Evolutionary conservation across 2,329 filamentous ascomycete genomes (phyloP).

Genomic region (Ophiostoma sp.): DNA sequence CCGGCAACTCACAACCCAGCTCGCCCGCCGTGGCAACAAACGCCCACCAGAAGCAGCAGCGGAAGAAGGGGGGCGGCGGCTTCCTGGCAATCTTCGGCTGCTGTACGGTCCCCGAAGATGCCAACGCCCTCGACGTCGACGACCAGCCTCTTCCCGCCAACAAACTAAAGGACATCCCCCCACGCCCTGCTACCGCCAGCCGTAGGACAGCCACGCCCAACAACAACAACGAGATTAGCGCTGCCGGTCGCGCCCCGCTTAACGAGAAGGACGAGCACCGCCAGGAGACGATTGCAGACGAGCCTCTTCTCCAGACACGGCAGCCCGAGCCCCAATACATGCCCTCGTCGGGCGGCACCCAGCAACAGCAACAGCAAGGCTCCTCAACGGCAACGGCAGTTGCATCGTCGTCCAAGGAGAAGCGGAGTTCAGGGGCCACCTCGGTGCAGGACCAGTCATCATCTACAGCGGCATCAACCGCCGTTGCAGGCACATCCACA

Average conservation of each 20-base stretch:
- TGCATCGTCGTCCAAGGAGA: constrained; percentile 43
- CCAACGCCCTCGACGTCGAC: constrained; percentile 53
- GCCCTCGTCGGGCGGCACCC: neutral
- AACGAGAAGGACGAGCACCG: constrained; percentile 53
- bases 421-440: constrained; percentile 49
- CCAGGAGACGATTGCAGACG: constrained; percentile 17
- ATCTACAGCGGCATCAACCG: constrained; percentile 26
- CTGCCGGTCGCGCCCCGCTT: constrained; percentile 43
- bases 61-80: constrained; percentile 53
- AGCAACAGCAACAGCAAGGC: neutral
- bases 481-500: constrained; percentile 31
- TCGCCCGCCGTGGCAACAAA: constrained; percentile 49
- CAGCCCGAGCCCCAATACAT: constrained; percentile 31
- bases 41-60: constrained; percentile 44
- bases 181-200: constrained; percentile 55
- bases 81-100: constrained; percentile 64
- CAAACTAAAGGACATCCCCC: constrained; percentile 59
- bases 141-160: constrained; percentile 55
- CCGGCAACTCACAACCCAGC: constrained; percentile 52
- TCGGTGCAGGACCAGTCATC: constrained; percentile 47
- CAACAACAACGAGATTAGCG: constrained; percentile 52
- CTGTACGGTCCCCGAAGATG: constrained; percentile 64
- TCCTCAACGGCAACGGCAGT: constrained; percentile 29
- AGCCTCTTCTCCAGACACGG: constrained; percentile 26
- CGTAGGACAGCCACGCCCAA: constrained; percentile 54